Percentiles rank a stretch among this genome's conserved stretches.
Evolutionary conservation across 2,329 filamentous ascomycete species (phyloP).

Genomic region (Cladosporium velox): DNA sequence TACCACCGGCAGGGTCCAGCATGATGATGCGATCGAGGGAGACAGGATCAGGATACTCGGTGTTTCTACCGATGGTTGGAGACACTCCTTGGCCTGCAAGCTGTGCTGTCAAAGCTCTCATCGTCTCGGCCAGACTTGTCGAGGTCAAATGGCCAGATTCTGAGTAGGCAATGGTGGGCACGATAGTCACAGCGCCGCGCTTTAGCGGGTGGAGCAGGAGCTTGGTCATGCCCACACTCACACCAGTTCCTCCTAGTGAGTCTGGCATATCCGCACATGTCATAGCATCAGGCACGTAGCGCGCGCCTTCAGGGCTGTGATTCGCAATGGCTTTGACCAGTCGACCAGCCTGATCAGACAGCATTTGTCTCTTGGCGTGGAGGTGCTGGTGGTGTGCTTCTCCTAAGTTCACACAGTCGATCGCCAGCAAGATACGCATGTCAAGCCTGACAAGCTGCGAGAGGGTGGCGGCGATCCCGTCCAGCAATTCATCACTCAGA

Average conservation of each 20-base stretch:
- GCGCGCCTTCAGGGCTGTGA: conserved; percentile 67
- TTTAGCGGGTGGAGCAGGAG: conserved; percentile 66
- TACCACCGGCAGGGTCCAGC: conserved; percentile 82
- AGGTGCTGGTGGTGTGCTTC: conserved; percentile 17
- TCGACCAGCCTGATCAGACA: conserved; percentile 66
- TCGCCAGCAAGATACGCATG: conserved; percentile 76
- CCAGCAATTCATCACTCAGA: conserved; percentile 67
- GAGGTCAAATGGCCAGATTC: conserved; percentile 52
- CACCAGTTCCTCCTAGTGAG: conserved; percentile 27
- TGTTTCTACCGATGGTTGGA: conserved; percentile 30
- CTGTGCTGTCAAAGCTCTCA: conserved; percentile 75
- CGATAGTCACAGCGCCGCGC: conserved; percentile 69
- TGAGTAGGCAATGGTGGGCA: conserved; percentile 64
- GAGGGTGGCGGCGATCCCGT: conserved; percentile 79
- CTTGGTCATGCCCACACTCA: conserved; percentile 47
- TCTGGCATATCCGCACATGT: conserved; percentile 31
- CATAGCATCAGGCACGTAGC: conserved; percentile 64
- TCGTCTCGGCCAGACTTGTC: conserved; percentile 62
- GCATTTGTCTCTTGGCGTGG: conserved; percentile 24
- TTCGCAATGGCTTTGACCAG: conserved; percentile 74
- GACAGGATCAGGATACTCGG: conserved; percentile 40
- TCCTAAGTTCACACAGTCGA: conserved; percentile 63
- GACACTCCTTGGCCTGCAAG: conserved; percentile 63
- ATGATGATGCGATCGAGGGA: conserved; percentile 84
- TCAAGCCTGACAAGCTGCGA: conserved; percentile 81